Conservation (phyloP, 2,329 filamentous ascomycete species). For the Penicillium capsulatum region DNA sequence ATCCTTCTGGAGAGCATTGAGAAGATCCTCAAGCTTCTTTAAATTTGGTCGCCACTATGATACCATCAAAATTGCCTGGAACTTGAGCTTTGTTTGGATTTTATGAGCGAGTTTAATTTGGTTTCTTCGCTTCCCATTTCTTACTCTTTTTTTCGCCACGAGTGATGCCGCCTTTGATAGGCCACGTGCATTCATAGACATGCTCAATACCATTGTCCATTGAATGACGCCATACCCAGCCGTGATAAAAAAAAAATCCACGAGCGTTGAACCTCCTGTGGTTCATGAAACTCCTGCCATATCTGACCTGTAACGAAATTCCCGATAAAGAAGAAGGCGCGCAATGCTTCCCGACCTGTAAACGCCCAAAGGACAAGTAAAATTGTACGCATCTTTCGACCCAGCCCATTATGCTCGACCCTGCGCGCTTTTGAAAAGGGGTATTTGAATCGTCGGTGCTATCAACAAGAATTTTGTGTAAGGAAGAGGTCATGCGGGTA, state of each 20-base stretch:
- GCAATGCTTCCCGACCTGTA: constrained; percentile 21
- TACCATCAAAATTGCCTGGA: constrained; percentile 8
- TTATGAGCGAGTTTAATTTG: constrained; percentile 17
- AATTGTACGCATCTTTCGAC: constrained; percentile 2
- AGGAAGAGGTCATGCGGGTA: not conserved
- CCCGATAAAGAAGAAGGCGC: constrained; percentile 14
- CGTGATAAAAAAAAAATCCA: not conserved
- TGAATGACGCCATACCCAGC: constrained; percentile 3
- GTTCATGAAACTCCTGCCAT: constrained; percentile 6
- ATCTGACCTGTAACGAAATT: constrained; percentile 12
- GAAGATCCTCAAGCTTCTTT: constrained; percentile 59
- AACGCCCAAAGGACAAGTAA: constrained; percentile 18
- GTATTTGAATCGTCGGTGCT: not conserved
- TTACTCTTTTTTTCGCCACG: constrained; percentile 6
- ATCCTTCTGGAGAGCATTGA: constrained; percentile 60
- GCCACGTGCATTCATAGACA: constrained; percentile 18
- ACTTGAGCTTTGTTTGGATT: constrained; percentile 16
- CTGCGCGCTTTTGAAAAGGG: not conserved
- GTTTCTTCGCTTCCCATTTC: constrained; percentile 4
- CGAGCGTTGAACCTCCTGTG: not conserved
- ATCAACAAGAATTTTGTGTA: not conserved
- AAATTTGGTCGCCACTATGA: constrained; percentile 13
- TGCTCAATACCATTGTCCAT: constrained; percentile 9
- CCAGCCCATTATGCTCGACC: not conserved
- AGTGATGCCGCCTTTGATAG: constrained; percentile 18